phyloP scores from a whole-genome alignment of 345 rosid genomes.

The Geranium brycei region DNA sequence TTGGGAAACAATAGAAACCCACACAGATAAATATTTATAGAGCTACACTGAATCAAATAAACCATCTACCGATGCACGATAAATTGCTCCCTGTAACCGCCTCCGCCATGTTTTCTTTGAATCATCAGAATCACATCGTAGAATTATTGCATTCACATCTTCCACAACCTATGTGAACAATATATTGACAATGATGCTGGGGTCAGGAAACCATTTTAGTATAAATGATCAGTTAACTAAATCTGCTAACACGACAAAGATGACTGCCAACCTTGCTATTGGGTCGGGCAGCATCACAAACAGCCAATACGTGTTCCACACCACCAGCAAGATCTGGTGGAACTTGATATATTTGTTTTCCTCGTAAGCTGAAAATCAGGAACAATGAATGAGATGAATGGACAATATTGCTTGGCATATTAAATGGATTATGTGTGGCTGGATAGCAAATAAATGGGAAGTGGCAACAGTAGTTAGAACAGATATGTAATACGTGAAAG shows the following conservation, averaged over 20 bases:
- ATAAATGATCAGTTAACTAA: constrained; percentile 5
- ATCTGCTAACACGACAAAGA: constrained; percentile 7
- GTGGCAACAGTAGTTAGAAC: neutral
- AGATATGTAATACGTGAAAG: too few species aligned
- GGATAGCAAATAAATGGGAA: neutral
- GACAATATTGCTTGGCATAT: too few species aligned
- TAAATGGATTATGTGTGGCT: neutral
- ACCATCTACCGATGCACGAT: constrained; percentile 64
- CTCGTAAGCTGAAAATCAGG: constrained; percentile 45
- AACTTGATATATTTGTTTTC: constrained; percentile 65
- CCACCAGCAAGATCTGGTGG: constrained; percentile 60
- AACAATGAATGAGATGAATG: too few species aligned
- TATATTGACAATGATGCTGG: constrained; percentile 1
- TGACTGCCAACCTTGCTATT: constrained; percentile 38
- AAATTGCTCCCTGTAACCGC: constrained; percentile 78
- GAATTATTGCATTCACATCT: constrained; percentile 63
- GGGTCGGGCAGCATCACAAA: constrained; percentile 50
- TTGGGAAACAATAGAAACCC: neutral
- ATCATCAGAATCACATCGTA: constrained; percentile 61
- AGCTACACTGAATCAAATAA: constrained; percentile 2
- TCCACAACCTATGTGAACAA: constrained; percentile 51
- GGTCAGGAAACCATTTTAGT: constrained; percentile 6
- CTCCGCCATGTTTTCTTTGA: constrained; percentile 65
- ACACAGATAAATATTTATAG: neutral
- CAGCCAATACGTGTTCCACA: constrained; percentile 59